phyloP scores from a whole-genome alignment of 352 stramenopile genomes.

The Pythium myriotylum region DNA sequence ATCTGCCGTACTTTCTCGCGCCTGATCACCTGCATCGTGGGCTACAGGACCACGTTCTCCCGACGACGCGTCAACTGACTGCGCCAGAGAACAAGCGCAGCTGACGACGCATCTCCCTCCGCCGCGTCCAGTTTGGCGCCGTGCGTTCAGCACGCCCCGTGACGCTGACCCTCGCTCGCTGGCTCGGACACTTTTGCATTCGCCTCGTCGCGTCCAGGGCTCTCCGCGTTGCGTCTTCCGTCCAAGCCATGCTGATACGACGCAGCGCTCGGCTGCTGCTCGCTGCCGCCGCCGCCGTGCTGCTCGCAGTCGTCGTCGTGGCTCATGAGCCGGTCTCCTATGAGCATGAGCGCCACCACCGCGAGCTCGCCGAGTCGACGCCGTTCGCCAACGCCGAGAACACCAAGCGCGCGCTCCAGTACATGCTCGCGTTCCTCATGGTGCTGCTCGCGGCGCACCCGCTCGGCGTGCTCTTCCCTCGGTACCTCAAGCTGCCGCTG shows the following conservation, averaged over 20 bases:
- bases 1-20: not conserved
- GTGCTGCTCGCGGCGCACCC: slow-evolving; percentile 63
- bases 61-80: not conserved
- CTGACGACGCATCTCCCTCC: not conserved
- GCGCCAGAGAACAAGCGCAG: not conserved
- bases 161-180: not conserved
- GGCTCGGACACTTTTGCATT: slow-evolving; percentile 6
- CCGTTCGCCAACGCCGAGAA: slow-evolving; percentile 49
- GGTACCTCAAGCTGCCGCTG: slow-evolving; percentile 59
- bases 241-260: not conserved
- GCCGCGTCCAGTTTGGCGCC: too few species aligned
- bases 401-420: slow-evolving; percentile 46
- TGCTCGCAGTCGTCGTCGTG: not conserved
- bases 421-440: slow-evolving; percentile 57
- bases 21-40: not conserved
- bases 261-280: slow-evolving; percentile 1
- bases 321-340: not conserved
- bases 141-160: not conserved
- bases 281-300: not conserved
- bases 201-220: slow-evolving; percentile 7
- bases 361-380: slow-evolving; percentile 6
- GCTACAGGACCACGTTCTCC: not conserved
- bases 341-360: slow-evolving; percentile 1
- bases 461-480: slow-evolving; percentile 62
- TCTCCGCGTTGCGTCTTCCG: not conserved